Base-by-base conservation (phyloP, 2,329 filamentous ascomycete species). In the Gremmenia infestans region DNA sequence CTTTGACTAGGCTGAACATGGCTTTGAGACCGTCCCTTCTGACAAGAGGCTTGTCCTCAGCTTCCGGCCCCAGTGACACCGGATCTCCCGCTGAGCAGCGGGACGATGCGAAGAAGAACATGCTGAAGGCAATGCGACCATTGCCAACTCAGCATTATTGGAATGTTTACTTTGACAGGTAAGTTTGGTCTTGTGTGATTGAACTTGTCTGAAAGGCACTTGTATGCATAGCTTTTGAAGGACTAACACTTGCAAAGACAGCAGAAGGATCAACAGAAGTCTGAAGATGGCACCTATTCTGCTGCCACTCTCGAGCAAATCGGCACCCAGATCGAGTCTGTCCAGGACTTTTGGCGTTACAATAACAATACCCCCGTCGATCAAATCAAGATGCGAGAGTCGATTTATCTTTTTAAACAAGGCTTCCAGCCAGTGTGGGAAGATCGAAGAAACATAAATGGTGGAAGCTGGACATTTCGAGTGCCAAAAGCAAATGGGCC, bases 381-480 rank as follows among this genome's bases (percentile, higher is more conserved):
- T 56, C 81, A 86, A 70, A 85, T 92, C 72, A 86, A 86, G 72
- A 84, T 88, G 77, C 84, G 87, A 67, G 87, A 91, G 73, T 87
- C 84, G 47, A 81, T 91, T 62, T 89, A 91, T 70, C 79, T 92
- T 62, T 91, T 91, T 78, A 91, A 91, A 72, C 78, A 83, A 60
- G 88, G 88, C 37, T 89, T 90, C 72, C 81, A 81, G 60, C 88
- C 88, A 55, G 76, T 91, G 63, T 91, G 88, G 88, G 88, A 91
- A 74, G 93, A 97, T 70, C 83, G 89, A 42, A 85, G 94, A 66
- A 97, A 97, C 73, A 78, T 87, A 57, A 80, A 85, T 59, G 93
- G 93, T 52, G 93, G 93, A 50, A 88, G 88, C 70, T 97, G 91
- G 91, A 95, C 91, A 22, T 96, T 97, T 73, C 86, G 92, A 50